Base-by-base conservation (phyloP, 192 early-diverging fungal species). In the Coemansia guatemalensis region DNA sequence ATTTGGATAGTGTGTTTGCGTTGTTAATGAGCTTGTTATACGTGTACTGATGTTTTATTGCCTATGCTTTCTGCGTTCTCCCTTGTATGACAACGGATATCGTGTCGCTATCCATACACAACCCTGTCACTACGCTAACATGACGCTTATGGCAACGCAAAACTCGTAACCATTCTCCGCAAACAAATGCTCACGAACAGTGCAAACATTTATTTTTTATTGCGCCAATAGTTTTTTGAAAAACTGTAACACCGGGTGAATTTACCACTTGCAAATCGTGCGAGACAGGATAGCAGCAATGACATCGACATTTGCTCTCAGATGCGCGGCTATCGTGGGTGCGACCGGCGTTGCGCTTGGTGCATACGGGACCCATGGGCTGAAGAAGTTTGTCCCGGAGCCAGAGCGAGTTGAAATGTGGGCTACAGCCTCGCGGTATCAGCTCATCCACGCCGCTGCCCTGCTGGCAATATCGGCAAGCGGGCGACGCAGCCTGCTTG, bases 361-460 rank as follows among this genome's bases (percentile, higher is more conserved):
- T 12, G 85, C 85, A 17, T 86, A 77, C 69, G 83, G 85, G 22
- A 74, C 85, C 0, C 85, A 86, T 27, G 85, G 79, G 2, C 71
- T 86, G 9, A 69, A 75, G 50, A 69, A 70, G 48, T 24, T 73
- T 5, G 49, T 82, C 11, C 18, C 50, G 12, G 78, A 81, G 27
- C 68, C 67, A n/a, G 60, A 66, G 22, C 71, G 56, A 54, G 58
- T 82, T 26, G 67, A 70, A 48, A 59, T 58, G 20, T 81, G 78
- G 78, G 67, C 53, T 32, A 53, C 69, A 17, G 85, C 83, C 0
- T 56, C 85, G 8, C 68, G 74, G n/a, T 86, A 83, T 68, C 81
- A 83, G 62, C 65, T 85, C 25, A 51, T 83, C 51, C 85, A 86
- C 53, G 67, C 82, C 18, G 62, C 69, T 5, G 83, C 79, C 6